Evolutionary conservation across 345 rosid genomes (phyloP), one percentile per base, ranked within the genome.

Genomic region (Moricandia arvensis): DNA sequence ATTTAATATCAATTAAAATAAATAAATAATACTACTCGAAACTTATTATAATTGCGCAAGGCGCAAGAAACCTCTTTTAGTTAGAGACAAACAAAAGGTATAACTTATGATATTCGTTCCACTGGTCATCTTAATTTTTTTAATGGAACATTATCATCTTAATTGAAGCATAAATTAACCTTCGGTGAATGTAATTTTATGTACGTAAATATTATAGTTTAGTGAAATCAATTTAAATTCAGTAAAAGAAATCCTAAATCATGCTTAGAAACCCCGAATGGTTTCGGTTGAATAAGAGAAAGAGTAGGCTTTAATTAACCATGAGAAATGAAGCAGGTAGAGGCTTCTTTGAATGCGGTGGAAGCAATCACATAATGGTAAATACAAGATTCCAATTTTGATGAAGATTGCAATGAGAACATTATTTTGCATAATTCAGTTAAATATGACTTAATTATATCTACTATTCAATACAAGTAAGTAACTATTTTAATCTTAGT

Each of bases 401-500:
- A 79, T 79, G 82, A 79, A 73, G 75, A 54, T 57, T 79, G 82
- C 82, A 63, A 73, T 79, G 82, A 79, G 78, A 79, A 55, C 61
- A 79, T 73, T 6, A 43, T 34, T 68, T 68, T 6, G 2, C 45
- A 35, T 43, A 41, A 55, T 41, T 33, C 43, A 62, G 62, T 21
- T 73, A 21, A 21, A 21, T 21, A 21, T 21, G 24, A 21, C 24
- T 21, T 29, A 51, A 51, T 63, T 57, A 18, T 62, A 29, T 18
- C 12, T 29, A 70, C 53, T 4, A 4, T 63, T 63, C 53, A 76
- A 69, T 15, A 54, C 61, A 76, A 53, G 65, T 69, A 49, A 38
- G 35, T 49, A 68, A 66, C 11, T 10, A 29, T 29, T 38, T 54
- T 41, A 3, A 8, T 67, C 24, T 49, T 60, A 59, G 7, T 41